Base-by-base conservation (phyloP, 768 basidiomycete genomes). In the Nidularia pulvinata region DNA sequence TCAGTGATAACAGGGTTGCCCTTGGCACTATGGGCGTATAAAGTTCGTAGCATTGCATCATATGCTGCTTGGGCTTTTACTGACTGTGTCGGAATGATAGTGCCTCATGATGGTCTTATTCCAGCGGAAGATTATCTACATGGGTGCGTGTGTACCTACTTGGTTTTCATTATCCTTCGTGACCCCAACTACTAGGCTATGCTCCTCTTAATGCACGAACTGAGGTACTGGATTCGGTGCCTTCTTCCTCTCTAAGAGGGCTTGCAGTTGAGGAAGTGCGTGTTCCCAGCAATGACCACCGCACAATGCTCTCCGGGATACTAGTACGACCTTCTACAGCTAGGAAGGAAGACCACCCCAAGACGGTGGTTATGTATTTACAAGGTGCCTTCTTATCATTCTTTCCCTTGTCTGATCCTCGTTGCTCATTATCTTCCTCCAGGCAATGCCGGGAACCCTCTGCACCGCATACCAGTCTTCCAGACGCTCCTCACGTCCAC, bases 391-490 rank as follows among this genome's bases (percentile, higher is more conserved):
- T 45, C 13, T 13, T 2, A 19, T n/a, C 16, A 16, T 43, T 50
- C 33, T 25, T 33, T 14, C 4, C n/a, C 13, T 11, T 25, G 7
- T 42, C n/a, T 37, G 25, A 22, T 46, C 32, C 45, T 25, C 10
- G 36, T 44, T 39, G 10, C 37, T 30, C 55, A 60, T 9, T 34
- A 56, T 11, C 73, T 71, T 49, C 59, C 64, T 6, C 70, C 71
- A 73, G 78, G 78, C n/a, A 82, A 82, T 54, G 77, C 80, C 3
- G 79, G 79, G 1, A 80, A 77, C 36, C 79, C 80, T 0, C 61
- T 81, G 2, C 66, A 69, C 11, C 75, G 80, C 7, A 53, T 79
- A 7, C 77, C 79, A 1, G 62, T 78, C 43, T 80, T 81, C 58
- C 58, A 68, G 49, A 50, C 56, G 14, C 58, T 76, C 3, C 59